phyloP scores from a whole-genome alignment of 2,329 filamentous ascomycete species.

The Xylaria sp. region DNA sequence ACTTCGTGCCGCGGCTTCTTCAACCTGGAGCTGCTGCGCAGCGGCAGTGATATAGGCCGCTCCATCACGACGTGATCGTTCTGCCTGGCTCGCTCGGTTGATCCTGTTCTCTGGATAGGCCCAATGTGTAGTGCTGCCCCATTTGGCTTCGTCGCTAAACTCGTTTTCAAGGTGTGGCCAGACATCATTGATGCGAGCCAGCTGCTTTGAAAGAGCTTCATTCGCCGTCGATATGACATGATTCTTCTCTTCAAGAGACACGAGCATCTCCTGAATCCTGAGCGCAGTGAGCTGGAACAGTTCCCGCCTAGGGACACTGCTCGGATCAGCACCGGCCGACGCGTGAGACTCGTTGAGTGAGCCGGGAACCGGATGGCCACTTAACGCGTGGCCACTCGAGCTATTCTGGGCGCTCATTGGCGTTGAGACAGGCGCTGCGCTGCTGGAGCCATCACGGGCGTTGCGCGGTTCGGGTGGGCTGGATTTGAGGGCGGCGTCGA shows the following conservation, averaged over 20 bases:
- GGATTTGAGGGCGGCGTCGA: slow-evolving; percentile 57
- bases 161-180: slow-evolving; percentile 83
- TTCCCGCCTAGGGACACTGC: slow-evolving; percentile 61
- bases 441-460: slow-evolving; percentile 41
- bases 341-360: slow-evolving; percentile 42
- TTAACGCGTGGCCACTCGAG: slow-evolving; percentile 37
- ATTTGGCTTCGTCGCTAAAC: slow-evolving; percentile 89
- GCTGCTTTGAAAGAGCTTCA: slow-evolving; percentile 78
- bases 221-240: slow-evolving; percentile 92
- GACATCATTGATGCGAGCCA: slow-evolving; percentile 77
- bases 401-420: slow-evolving; percentile 48
- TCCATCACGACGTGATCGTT: slow-evolving; percentile 72
- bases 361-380: slow-evolving; percentile 35
- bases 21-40: slow-evolving; percentile 58
- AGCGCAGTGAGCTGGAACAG: slow-evolving; percentile 73
- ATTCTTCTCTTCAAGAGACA: slow-evolving; percentile 94
- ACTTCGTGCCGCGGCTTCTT: slow-evolving; percentile 75
- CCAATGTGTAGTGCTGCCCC: slow-evolving; percentile 90
- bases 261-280: slow-evolving; percentile 77
- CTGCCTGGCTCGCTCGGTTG: slow-evolving; percentile 57
- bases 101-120: slow-evolving; percentile 84
- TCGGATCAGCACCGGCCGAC: slow-evolving; percentile 46
- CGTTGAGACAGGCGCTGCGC: slow-evolving; percentile 39
- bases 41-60: slow-evolving; percentile 72
- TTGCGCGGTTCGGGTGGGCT: slow-evolving; percentile 43